Percentiles rank a stretch among this genome's conserved stretches.
phyloP scores from a whole-genome alignment of 345 rosid species.

The Tarenaya hassleriana region DNA sequence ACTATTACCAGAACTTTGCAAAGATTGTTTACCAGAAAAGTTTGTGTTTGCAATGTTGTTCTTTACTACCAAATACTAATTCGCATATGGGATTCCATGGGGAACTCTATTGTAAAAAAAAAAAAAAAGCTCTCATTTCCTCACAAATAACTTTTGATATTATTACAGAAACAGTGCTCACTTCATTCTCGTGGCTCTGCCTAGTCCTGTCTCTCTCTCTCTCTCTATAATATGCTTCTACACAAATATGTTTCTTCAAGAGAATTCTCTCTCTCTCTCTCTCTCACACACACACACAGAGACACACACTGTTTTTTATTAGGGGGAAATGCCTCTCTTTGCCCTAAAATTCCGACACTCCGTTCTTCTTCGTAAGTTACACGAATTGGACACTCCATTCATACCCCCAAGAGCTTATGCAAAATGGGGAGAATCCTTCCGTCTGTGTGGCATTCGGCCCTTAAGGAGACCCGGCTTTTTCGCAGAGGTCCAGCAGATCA shows the following conservation, averaged over 20 bases:
- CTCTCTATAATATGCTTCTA: neutral
- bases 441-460: conserved; percentile 23
- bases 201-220: too few species aligned
- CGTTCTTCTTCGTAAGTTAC: conserved; percentile 21
- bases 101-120: too few species aligned
- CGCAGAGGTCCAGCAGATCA: conserved; percentile 82
- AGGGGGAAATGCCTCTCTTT: too few species aligned
- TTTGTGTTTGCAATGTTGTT: too few species aligned
- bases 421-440: neutral
- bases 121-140: too few species aligned
- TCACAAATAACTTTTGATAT: too few species aligned
- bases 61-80: too few species aligned
- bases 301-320: conserved; percentile 2
- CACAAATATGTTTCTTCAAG: conserved; percentile 9
- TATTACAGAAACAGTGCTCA: too few species aligned
- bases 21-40: too few species aligned
- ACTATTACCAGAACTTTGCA: too few species aligned
- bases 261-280: conserved; percentile 9
- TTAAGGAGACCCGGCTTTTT: conserved; percentile 75
- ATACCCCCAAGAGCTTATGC: conserved; percentile 34
- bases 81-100: too few species aligned
- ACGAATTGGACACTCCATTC: conserved; percentile 23
- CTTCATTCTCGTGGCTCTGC: too few species aligned
- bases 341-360: conserved; percentile 18
- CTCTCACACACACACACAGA: conserved; percentile 22